Evolutionary conservation across 2,329 filamentous ascomycete genomes (phyloP).

Genomic region (Trichoderma sp.): DNA sequence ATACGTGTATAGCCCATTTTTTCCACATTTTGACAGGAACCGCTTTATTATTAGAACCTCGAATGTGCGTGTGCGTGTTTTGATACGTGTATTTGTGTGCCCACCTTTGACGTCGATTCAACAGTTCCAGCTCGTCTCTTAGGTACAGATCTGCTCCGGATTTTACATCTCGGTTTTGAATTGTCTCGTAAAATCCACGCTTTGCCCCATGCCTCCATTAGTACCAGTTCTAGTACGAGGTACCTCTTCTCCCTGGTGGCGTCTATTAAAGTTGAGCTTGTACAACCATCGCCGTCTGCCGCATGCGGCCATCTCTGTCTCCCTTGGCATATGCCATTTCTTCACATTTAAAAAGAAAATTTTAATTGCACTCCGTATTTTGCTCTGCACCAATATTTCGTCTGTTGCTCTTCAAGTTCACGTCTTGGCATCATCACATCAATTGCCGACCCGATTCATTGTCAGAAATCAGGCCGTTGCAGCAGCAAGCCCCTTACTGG

Average conservation of each 20-base stretch:
- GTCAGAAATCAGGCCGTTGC: neutral
- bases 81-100: neutral
- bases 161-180: neutral
- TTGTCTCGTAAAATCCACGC: neutral
- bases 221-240: no score
- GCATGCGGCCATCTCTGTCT: neutral
- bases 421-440: neutral
- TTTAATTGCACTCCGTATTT: neutral
- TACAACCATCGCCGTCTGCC: neutral
- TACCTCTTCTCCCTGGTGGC: neutral
- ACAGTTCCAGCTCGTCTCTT: neutral
- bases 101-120: neutral
- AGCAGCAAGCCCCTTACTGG: constrained; percentile 9
- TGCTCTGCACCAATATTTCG: neutral
- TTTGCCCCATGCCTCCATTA: no score
- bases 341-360: neutral
- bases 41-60: neutral
- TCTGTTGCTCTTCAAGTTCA: neutral
- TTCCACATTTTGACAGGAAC: neutral
- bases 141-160: neutral
- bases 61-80: neutral
- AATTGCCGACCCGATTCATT: neutral
- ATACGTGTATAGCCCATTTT: constrained; percentile 6
- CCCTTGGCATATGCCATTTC: neutral
- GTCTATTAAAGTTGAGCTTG: neutral